Evolutionary conservation across 345 rosid genomes (phyloP).

Genomic region (Hibiscus syriacus): DNA sequence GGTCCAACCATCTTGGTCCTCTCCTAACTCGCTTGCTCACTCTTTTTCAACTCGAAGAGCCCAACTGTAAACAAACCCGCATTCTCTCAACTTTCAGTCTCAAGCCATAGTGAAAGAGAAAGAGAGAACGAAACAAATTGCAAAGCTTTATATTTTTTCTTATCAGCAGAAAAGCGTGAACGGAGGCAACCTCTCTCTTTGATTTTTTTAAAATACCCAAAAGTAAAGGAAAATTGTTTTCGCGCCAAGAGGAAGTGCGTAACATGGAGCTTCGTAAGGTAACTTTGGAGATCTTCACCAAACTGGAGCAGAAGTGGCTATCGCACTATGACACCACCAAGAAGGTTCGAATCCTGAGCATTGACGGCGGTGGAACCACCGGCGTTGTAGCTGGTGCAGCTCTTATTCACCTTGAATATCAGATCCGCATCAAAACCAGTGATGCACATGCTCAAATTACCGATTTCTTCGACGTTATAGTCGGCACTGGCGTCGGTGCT

Average conservation of each 20-base stretch:
- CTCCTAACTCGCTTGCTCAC: neutral
- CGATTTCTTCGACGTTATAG: slow-evolving; percentile 83
- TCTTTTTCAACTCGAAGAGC: neutral
- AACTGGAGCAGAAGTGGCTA: slow-evolving; percentile 87
- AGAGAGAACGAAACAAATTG: too few species aligned
- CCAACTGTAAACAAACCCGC: neutral
- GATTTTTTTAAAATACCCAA: neutral
- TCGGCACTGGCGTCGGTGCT: slow-evolving; percentile 85
- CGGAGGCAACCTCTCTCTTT: too few species aligned
- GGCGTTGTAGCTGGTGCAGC: slow-evolving; percentile 59
- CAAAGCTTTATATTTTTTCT: too few species aligned
- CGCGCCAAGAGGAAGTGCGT: neutral
- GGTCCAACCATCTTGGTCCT: neutral
- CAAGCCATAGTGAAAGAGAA: too few species aligned
- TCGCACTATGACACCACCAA: slow-evolving; percentile 60
- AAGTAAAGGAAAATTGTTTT: neutral
- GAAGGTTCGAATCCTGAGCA: slow-evolving; percentile 71
- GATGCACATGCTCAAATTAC: slow-evolving; percentile 64
- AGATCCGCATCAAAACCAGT: slow-evolving; percentile 68
- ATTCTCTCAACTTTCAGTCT: slow-evolving; percentile 1
- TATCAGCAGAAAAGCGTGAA: slow-evolving; percentile 30
- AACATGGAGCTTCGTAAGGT: slow-evolving; percentile 80
- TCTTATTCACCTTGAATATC: slow-evolving; percentile 68
- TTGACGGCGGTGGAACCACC: slow-evolving; percentile 80
- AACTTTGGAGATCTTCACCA: slow-evolving; percentile 78